A percentile compares a stretch with the other conserved stretches of the same genome.
Conservation (phyloP, 306 rosid genomes). For the Lagenaria siceraria region DNA sequence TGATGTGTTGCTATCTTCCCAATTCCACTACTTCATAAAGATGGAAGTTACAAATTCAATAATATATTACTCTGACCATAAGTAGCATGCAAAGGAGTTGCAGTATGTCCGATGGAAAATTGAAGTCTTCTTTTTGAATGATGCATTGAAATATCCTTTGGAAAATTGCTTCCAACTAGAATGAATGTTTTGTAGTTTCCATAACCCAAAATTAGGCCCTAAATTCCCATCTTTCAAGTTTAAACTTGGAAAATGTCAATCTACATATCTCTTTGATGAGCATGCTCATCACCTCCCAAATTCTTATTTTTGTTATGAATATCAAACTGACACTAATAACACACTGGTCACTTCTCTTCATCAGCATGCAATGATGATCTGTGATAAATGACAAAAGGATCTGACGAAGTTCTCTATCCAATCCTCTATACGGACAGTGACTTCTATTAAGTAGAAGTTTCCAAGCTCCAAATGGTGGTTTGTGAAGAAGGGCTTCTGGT, state of each 20-base stretch:
- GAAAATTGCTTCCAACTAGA: background rate
- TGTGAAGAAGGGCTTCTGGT: constrained; percentile 14
- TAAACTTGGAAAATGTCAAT: background rate
- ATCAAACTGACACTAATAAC: background rate
- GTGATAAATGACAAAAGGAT: constrained; percentile 48
- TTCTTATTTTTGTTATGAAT: background rate
- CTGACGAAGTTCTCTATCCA: constrained; percentile 37
- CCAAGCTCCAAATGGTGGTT: constrained; percentile 2
- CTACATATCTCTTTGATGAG: background rate
- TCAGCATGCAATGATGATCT: constrained; percentile 91
- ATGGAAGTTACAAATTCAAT: background rate
- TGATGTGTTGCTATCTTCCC: background rate
- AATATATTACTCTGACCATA: background rate
- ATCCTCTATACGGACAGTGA: constrained; percentile 40
- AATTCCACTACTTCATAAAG: background rate
- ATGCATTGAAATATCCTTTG: background rate
- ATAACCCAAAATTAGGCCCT: background rate
- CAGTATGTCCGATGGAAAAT: background rate
- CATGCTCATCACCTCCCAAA: background rate
- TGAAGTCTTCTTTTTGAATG: background rate
- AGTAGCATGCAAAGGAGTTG: background rate
- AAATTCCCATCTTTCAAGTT: background rate
- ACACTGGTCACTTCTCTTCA: constrained; percentile 7
- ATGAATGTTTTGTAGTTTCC: background rate
- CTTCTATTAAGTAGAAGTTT: constrained; percentile 23